These are phyloP conservation scores for Neophaeococcomyces aloes DNA, from an alignment of 2,329 filamentous ascomycete species.

Conservation along the genomic window DNA sequence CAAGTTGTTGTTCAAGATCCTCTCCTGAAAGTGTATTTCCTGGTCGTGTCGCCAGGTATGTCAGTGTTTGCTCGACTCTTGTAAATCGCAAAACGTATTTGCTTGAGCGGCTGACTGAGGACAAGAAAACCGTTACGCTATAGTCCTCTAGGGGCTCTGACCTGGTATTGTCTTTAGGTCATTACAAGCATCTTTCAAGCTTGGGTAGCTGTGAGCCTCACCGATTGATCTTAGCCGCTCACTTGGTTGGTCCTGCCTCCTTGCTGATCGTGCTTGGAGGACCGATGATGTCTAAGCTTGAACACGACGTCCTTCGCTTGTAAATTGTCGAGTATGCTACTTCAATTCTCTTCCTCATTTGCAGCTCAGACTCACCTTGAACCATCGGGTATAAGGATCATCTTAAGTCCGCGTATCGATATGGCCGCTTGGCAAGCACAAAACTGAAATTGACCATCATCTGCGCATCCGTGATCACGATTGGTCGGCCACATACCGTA, in stretches of 20 bases:
- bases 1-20: too few relatives aligned
- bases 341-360: background rate
- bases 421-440: constrained; percentile 2
- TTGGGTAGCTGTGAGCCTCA: background rate
- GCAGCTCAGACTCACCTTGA: too few relatives aligned
- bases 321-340: background rate
- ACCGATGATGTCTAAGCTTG: background rate
- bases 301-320: background rate
- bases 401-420: too few relatives aligned
- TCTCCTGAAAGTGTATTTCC: too few relatives aligned
- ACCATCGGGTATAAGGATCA: too few relatives aligned
- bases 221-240: constrained; percentile 22
- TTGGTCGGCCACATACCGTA: background rate
- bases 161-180: background rate
- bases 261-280: constrained; percentile 51
- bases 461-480: constrained; percentile 7
- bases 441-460: background rate
- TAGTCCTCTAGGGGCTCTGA: background rate
- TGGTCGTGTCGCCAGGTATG: too few relatives aligned
- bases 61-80: too few relatives aligned
- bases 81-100: too few relatives aligned
- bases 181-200: constrained; percentile 6
- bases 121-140: too few relatives aligned
- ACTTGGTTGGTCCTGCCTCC: constrained; percentile 37
- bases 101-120: too few relatives aligned